A percentile compares a stretch with the other conserved stretches of the same genome.
Conservation (phyloP, 2,329 filamentous ascomycete genomes). For the Cladophialophora chaetospira region DNA sequence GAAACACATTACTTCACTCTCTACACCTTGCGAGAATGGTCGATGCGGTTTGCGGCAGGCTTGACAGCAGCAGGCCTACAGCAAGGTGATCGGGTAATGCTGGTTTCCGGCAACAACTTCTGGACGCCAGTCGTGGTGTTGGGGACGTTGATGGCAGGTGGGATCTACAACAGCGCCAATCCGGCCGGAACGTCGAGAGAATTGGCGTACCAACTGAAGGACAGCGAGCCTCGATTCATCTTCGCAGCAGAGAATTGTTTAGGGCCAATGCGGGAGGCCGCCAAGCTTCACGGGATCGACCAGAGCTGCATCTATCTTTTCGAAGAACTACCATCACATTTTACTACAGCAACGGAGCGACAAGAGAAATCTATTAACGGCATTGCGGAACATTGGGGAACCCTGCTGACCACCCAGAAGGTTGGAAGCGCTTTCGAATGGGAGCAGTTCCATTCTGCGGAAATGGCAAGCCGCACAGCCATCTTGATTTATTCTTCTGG, state of each 20-base stretch:
- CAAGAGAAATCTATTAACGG: background rate
- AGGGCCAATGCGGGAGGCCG: background rate
- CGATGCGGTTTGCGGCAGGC: conserved; percentile 68
- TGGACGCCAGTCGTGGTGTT: conserved; percentile 61
- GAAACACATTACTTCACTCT: conserved; percentile 63
- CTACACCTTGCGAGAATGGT: conserved; percentile 61
- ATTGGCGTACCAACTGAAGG: conserved; percentile 49
- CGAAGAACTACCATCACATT: conserved; percentile 1
- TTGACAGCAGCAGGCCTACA: conserved; percentile 61
- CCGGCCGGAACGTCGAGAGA: conserved; percentile 50
- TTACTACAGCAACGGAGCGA: background rate
- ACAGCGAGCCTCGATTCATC: conserved; percentile 50
- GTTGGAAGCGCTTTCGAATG: conserved; percentile 4
- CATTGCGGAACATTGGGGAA: conserved; percentile 6
- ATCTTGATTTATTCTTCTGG: conserved; percentile 75
- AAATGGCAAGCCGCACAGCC: conserved; percentile 48
- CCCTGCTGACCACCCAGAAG: background rate
- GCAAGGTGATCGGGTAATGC: conserved; percentile 65
- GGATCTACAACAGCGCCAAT: conserved; percentile 55
- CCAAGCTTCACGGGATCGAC: background rate
- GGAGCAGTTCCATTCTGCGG: background rate
- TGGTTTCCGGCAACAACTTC: conserved; percentile 68
- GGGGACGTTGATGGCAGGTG: conserved; percentile 49
- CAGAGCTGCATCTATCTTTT: conserved; percentile 5
- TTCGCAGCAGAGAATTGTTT: conserved; percentile 42